phyloP scores from a whole-genome alignment of 2,329 filamentous ascomycete species.

The Didymella keratinophila region DNA sequence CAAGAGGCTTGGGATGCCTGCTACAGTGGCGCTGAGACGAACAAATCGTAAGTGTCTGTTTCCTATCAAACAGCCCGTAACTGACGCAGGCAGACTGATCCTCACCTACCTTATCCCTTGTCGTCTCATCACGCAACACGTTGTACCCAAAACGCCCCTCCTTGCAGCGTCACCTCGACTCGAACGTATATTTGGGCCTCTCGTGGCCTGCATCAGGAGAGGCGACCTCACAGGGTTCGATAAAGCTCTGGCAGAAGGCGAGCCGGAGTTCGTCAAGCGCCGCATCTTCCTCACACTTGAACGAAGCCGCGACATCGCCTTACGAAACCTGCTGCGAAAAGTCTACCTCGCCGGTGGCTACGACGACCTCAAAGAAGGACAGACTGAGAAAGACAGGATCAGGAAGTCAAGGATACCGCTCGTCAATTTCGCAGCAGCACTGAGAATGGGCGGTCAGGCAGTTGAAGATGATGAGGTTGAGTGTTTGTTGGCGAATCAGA shows the following conservation, averaged over 20 bases:
- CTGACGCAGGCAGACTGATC: constrained; percentile 69
- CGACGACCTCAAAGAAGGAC: constrained; percentile 73
- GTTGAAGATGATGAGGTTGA: constrained; percentile 94
- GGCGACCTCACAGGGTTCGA: constrained; percentile 88
- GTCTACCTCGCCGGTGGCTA: constrained; percentile 87
- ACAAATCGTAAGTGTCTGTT: constrained; percentile 73
- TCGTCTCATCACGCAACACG: constrained; percentile 85
- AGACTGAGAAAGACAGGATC: constrained; percentile 67
- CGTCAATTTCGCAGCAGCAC: constrained; percentile 82
- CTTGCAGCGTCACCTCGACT: constrained; percentile 79
- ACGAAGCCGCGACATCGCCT: constrained; percentile 85
- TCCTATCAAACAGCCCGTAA: neutral
- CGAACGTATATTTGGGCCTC: constrained; percentile 77
- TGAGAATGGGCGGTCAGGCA: constrained; percentile 72
- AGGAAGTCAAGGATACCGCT: constrained; percentile 79
- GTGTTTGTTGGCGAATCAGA: constrained; percentile 93
- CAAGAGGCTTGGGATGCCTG: constrained; percentile 84
- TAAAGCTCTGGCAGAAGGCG: constrained; percentile 76
- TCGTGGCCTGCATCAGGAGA: constrained; percentile 79
- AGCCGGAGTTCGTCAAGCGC: constrained; percentile 91
- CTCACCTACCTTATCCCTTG: constrained; percentile 95
- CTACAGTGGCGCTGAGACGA: constrained; percentile 73
- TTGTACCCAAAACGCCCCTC: constrained; percentile 75
- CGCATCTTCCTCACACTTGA: constrained; percentile 96
- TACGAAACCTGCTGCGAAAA: constrained; percentile 90